A percentile compares a stretch with the other conserved stretches of the same genome.
phyloP scores from a whole-genome alignment of 1,284 basidiomycete species.

The Ceratobasidium sp. region DNA sequence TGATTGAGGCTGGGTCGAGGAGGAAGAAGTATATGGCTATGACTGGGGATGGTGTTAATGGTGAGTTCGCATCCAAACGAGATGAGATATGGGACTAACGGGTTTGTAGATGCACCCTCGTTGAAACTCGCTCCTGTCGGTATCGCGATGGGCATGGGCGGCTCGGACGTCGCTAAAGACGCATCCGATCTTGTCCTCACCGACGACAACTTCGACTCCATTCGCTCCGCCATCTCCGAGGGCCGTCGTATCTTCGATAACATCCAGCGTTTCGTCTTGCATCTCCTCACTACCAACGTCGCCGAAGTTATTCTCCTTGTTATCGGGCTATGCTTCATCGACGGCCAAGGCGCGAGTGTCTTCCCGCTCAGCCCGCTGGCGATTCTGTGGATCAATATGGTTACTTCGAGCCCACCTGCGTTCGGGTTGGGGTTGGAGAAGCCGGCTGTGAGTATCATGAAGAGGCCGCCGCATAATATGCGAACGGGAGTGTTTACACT shows the following conservation, averaged over 20 bases:
- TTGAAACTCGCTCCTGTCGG: conserved; percentile 71
- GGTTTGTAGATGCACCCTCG: conserved; percentile 72
- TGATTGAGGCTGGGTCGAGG: conserved; percentile 69
- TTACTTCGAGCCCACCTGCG: neutral
- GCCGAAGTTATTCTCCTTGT: conserved; percentile 72
- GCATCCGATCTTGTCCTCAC: conserved; percentile 74
- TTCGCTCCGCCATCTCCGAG: conserved; percentile 75
- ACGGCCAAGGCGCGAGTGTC: conserved; percentile 67
- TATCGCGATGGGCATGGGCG: conserved; percentile 77
- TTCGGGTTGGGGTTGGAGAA: conserved; percentile 20
- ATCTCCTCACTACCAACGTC: conserved; percentile 70
- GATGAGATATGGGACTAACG: conserved; percentile 55
- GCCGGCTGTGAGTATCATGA: conserved; percentile 51
- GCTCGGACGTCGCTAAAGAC: conserved; percentile 78
- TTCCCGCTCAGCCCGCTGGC: conserved; percentile 78
- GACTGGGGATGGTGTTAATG: conserved; percentile 57
- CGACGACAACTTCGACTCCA: conserved; percentile 81
- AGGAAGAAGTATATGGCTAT: conserved; percentile 58
- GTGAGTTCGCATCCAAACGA: conserved; percentile 31
- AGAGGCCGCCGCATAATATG: conserved; percentile 66
- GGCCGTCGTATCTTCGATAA: conserved; percentile 66
- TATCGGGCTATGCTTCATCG: conserved; percentile 77
- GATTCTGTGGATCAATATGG: conserved; percentile 71
- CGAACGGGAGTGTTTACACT: conserved; percentile 68
- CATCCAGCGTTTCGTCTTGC: conserved; percentile 63